Percentiles rank a stretch among this genome's conserved stretches.
Evolutionary conservation across 331 rosid genomes (phyloP).

Genomic region (Pyrus hybrid): DNA sequence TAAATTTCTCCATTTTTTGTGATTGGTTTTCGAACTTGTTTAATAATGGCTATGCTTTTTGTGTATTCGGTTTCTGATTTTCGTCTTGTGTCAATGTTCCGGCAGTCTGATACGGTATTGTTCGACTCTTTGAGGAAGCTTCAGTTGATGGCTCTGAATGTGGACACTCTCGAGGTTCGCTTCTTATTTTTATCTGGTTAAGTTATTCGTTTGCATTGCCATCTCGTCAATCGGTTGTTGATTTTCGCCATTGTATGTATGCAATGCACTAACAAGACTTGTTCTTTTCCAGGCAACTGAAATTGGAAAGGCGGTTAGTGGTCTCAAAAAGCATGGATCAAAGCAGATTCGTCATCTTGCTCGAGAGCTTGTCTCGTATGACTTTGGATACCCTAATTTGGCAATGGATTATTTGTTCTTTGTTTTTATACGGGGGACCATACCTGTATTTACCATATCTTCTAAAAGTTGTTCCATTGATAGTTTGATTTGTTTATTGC

Average conservation of each 20-base stretch:
- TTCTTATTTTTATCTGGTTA: slow-evolving; percentile 18
- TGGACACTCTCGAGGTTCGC: slow-evolving; percentile 62
- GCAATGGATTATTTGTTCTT: not conserved
- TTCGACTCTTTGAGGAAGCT: slow-evolving; percentile 85
- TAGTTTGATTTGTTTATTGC: no score
- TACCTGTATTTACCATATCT: not conserved
- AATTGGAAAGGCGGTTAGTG: slow-evolving; percentile 83
- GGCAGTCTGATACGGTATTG: slow-evolving; percentile 70
- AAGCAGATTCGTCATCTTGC: slow-evolving; percentile 52
- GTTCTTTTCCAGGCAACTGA: slow-evolving; percentile 67
- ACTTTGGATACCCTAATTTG: not conserved
- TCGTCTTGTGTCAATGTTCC: slow-evolving; percentile 16
- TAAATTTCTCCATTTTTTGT: not conserved
- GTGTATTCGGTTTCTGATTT: slow-evolving; percentile 15
- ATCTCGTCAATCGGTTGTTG: not conserved
- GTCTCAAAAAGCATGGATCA: slow-evolving; percentile 63
- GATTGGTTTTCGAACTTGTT: not conserved
- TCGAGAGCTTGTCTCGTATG: slow-evolving; percentile 58
- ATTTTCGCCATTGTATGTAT: not conserved
- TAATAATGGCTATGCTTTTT: not conserved
- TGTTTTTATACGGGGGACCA: not conserved
- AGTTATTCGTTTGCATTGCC: not conserved
- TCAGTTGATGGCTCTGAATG: slow-evolving; percentile 58
- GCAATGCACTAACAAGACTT: not conserved
- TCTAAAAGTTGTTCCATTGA: not conserved